Percentiles rank a stretch among this genome's conserved stretches.
phyloP scores from a whole-genome alignment of 2,329 filamentous ascomycete species.

The Xylaria sp. region DNA sequence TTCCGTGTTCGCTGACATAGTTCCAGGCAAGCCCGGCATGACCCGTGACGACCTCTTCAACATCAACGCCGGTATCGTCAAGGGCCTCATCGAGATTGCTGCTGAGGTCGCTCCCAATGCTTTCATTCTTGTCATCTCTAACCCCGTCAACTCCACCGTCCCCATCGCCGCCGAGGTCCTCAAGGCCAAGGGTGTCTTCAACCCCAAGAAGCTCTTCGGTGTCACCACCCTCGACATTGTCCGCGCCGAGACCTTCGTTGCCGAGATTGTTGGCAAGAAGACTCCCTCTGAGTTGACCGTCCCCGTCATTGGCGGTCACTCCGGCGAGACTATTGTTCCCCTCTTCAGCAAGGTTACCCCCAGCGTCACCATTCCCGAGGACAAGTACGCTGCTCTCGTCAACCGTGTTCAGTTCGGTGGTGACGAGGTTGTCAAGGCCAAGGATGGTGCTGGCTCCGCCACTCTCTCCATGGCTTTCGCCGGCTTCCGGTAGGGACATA shows the following conservation, averaged over 20 bases:
- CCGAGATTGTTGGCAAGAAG: conserved; percentile 74
- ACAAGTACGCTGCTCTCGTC: conserved; percentile 86
- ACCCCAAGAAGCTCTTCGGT: conserved; percentile 93
- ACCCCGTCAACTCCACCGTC: conserved; percentile 98
- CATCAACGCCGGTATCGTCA: conserved; percentile 97
- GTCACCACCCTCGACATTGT: conserved; percentile 98
- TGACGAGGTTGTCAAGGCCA: conserved; percentile 94
- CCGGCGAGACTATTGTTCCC: conserved; percentile 95
- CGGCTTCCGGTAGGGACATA: conserved; percentile 68
- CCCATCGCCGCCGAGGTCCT: conserved; percentile 96
- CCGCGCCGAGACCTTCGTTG: conserved; percentile 93
- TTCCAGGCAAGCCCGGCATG: conserved; percentile 93
- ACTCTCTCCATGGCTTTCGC: conserved; percentile 95
- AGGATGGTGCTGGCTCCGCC: conserved; percentile 84
- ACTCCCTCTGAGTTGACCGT: conserved; percentile 79
- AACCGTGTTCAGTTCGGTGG: conserved; percentile 97
- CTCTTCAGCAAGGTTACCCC: conserved; percentile 90
- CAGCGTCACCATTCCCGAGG: conserved; percentile 70
- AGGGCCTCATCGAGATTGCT: conserved; percentile 82
- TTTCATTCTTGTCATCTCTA: conserved; percentile 94
- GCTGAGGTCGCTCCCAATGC: conserved; percentile 89
- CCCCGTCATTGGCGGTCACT: conserved; percentile 94
- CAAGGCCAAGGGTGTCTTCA: conserved; percentile 87
- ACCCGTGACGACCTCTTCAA: conserved; percentile 99
- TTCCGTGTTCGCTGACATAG: conserved; percentile 25